Evolutionary conservation across 2,329 filamentous ascomycete genomes (phyloP).

Genomic region (Ophiostoma ulmi): DNA sequence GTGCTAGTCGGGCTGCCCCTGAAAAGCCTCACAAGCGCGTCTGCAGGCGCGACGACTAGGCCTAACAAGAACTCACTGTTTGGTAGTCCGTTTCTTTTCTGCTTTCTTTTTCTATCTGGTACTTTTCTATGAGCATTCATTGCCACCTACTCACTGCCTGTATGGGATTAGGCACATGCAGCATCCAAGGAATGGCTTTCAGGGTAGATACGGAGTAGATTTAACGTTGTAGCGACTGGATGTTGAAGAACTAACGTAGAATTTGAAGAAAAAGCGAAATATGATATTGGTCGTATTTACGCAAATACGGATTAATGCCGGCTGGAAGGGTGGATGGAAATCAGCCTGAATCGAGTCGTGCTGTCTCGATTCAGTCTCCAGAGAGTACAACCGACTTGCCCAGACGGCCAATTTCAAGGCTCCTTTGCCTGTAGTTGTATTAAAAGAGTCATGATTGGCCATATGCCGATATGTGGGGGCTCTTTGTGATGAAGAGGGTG

Average conservation of each 20-base stretch:
- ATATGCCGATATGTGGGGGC: background rate
- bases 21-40: conserved; percentile 8
- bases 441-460: conserved; percentile 11
- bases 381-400: background rate
- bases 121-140: background rate
- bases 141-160: background rate
- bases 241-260: background rate
- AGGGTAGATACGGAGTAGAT: background rate
- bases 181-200: background rate
- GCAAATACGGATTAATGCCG: conserved; percentile 10
- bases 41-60: conserved; percentile 2
- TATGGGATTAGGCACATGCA: background rate
- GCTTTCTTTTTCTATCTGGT: background rate
- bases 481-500: background rate
- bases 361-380: too few relatives aligned
- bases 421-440: background rate
- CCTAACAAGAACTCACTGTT: background rate
- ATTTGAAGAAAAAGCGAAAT: background rate
- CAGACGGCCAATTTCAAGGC: conserved; percentile 2
- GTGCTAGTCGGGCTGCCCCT: background rate
- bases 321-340: background rate
- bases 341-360: background rate
- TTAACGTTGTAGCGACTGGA: background rate
- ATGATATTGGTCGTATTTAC: background rate
- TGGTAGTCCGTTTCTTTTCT: background rate